Evolutionary conservation across 345 rosid species (phyloP), one percentile per base, ranked within the genome.

Genomic region (Gossypium anomalum): DNA sequence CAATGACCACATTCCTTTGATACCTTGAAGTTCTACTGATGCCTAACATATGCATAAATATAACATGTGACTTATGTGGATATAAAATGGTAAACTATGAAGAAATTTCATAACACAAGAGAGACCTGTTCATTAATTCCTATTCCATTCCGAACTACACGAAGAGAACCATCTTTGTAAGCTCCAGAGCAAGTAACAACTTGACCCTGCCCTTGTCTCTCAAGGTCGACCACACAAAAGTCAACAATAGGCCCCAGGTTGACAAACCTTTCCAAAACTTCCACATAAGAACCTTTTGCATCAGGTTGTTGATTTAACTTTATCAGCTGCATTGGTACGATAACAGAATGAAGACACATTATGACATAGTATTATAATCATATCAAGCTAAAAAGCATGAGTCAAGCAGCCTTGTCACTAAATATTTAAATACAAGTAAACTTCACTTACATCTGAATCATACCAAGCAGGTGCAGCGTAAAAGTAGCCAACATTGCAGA

Each of bases 201-300:
- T 87, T 94, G 98, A 69, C 98, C 94, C 82, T 92, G 97, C 79
- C 98, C 98, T 82, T 94, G 98, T 87, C 98, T 91, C 88, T 94
- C 98, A 53, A 92, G 95, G 84, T 94, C 97, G 70, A 94, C 94
- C 68, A 92, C 97, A 80, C 94, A 91, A 79, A 92, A 89, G 83
- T 92, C 98, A 56, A 87, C 92, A 64, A 94, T 92, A 67, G 98
- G 98, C 73, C 98, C 98, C 86, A 94, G 82, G 79, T 92, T 94
- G 83, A 92, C 95, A 82, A 88, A 89, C 74, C 87, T 84, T 66
- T 94, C 98, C 85, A 92, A 61, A 67, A 91, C 93, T 84, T 94
- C 94, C 16, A 92, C 95, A 74, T 88, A 92, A 63, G 97, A 91
- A 75, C 98, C 98, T 82, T 87, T 89, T 29, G 92, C 88, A 88